phyloP scores from a whole-genome alignment of 1,284 basidiomycete species.

The Malassezia vespertilionis region DNA sequence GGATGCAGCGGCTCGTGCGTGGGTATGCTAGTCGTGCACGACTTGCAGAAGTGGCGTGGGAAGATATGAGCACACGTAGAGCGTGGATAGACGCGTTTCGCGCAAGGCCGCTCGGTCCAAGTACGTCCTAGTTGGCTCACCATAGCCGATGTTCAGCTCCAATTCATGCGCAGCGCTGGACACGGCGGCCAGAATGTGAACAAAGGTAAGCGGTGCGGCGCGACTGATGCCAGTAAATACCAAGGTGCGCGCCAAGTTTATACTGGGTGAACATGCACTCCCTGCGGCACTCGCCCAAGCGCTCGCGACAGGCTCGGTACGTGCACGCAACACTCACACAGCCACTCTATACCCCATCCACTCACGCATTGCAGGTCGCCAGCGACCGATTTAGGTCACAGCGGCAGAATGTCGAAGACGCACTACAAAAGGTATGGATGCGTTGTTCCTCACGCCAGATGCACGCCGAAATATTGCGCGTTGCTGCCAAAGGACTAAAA shows the following conservation, averaged over 20 bases:
- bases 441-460: conserved; percentile 8
- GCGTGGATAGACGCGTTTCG: conserved; percentile 9
- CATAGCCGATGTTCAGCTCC: conserved; percentile 9
- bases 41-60: conserved; percentile 1
- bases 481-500: conserved; percentile 9
- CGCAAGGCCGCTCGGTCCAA: background rate
- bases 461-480: conserved; percentile 13
- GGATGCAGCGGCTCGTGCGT: background rate
- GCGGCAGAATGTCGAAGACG: conserved; percentile 18
- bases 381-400: conserved; percentile 16
- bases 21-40: background rate
- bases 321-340: conserved; percentile 2
- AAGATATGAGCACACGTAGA: background rate
- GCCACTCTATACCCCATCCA: conserved; percentile 17
- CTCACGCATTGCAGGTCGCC: conserved; percentile 12
- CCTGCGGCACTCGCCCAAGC: conserved; percentile 4
- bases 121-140: conserved; percentile 4
- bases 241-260: conserved; percentile 8
- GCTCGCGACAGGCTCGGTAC: conserved; percentile 13
- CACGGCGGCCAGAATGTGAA: conserved; percentile 22
- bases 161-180: conserved; percentile 16
- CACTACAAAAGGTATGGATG: conserved; percentile 16
- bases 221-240: conserved; percentile 5
- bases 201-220: conserved; percentile 6
- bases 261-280: background rate